Percentiles rank a stretch among this genome's conserved stretches.
Evolutionary conservation across 345 rosid genomes (phyloP).

Genomic region (Nasturtium officinale): DNA sequence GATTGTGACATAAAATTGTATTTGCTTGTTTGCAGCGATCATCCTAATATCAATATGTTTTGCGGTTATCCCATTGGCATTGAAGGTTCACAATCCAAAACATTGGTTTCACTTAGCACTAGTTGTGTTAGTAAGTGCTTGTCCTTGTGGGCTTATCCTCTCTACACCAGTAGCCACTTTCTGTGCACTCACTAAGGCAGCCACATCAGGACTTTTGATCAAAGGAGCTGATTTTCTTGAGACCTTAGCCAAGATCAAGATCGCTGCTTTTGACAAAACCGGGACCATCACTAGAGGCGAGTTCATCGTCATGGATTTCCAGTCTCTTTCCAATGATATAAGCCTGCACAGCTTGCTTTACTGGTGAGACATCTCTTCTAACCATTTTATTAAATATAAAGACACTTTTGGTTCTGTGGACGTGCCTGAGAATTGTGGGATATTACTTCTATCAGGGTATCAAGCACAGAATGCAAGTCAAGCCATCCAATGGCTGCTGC

Average conservation of each 20-base stretch:
- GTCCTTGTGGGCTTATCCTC: slow-evolving; percentile 90
- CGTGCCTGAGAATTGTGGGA: neutral
- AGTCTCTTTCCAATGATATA: slow-evolving; percentile 50
- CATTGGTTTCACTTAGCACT: slow-evolving; percentile 81
- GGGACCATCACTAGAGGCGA: slow-evolving; percentile 93
- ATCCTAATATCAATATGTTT: slow-evolving; percentile 33
- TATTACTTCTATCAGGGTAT: slow-evolving; percentile 55
- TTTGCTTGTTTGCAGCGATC: slow-evolving; percentile 25
- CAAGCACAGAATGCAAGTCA: slow-evolving; percentile 89
- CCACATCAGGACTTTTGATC: slow-evolving; percentile 75
- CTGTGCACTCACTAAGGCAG: slow-evolving; percentile 89
- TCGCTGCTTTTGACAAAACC: slow-evolving; percentile 82
- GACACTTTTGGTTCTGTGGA: neutral
- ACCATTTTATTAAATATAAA: neutral
- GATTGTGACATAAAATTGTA: neutral
- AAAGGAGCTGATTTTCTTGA: slow-evolving; percentile 89
- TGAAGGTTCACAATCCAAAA: slow-evolving; percentile 45
- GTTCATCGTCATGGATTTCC: slow-evolving; percentile 71
- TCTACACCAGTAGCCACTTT: slow-evolving; percentile 93
- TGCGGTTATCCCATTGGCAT: slow-evolving; percentile 66
- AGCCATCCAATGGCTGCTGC: slow-evolving; percentile 93
- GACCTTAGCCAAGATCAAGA: slow-evolving; percentile 69
- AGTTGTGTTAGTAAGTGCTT: slow-evolving; percentile 87
- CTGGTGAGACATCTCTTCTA: slow-evolving; percentile 53
- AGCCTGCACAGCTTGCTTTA: slow-evolving; percentile 52